Evolutionary conservation across 192 early-diverging fungal genomes (phyloP).

Genomic region (Oehlia diaphana): DNA sequence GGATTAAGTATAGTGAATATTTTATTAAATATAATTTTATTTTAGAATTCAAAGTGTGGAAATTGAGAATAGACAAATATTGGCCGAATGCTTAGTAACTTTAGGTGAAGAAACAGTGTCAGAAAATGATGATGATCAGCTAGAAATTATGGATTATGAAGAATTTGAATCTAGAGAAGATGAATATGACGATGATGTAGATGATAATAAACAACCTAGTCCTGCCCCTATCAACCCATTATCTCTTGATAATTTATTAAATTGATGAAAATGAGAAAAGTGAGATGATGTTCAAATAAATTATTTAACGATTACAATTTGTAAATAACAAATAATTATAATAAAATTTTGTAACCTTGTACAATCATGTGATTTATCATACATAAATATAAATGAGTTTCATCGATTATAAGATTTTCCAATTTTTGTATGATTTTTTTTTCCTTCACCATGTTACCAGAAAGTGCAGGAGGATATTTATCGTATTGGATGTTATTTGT

Average conservation of each 20-base stretch:
- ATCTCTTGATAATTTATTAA: not conserved
- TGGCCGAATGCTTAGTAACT: not conserved
- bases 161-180: too few relatives aligned
- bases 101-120: not conserved
- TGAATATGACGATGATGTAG: too few relatives aligned
- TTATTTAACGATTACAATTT: too few relatives aligned
- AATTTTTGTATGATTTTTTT: too few relatives aligned
- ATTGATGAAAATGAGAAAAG: not conserved
- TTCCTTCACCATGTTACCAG: not conserved
- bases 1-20: not conserved
- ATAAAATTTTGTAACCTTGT: too few relatives aligned
- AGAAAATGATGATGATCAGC: not conserved
- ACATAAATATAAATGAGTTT: too few relatives aligned
- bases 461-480: not conserved
- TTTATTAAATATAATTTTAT: not conserved
- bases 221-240: not conserved
- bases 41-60: not conserved
- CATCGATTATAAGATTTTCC: too few relatives aligned
- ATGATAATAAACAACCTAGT: too few relatives aligned
- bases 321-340: too few relatives aligned
- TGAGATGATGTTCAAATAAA: not conserved
- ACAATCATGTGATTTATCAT: too few relatives aligned
- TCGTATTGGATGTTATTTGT: constrained; percentile 12
- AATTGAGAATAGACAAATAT: not conserved
- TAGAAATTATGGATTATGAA: too few relatives aligned